phyloP scores from a whole-genome alignment of 23 red algal genomes.

The Porphyridium purpureum region DNA sequence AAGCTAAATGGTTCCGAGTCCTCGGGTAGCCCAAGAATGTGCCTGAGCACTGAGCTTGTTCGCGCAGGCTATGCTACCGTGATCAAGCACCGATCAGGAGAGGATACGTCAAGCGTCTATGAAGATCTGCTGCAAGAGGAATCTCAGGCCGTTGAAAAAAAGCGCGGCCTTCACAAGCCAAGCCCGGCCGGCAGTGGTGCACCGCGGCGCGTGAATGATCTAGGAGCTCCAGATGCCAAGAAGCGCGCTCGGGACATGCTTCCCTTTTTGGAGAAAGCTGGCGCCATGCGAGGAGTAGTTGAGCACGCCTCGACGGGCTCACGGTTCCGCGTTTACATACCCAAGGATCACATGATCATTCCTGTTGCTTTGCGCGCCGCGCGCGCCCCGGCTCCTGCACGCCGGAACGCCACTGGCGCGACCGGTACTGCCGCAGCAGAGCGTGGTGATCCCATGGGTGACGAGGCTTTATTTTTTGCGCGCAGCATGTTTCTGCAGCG shows the following conservation, averaged over 20 bases:
- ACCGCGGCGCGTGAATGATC: conserved; percentile 40
- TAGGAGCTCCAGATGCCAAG: conserved; percentile 50
- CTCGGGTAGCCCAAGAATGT: no score
- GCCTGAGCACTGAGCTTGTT: no score
- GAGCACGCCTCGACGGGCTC: conserved; percentile 52
- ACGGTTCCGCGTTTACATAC: conserved; percentile 27
- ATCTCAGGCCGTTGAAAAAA: conserved; percentile 37
- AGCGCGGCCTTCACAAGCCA: conserved; percentile 39
- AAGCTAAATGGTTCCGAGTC: no score
- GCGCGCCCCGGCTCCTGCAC: conserved; percentile 39
- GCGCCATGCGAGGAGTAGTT: conserved; percentile 34
- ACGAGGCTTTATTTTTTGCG: conserved; percentile 56
- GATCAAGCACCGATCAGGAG: conserved; percentile 45
- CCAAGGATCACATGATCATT: conserved; percentile 45
- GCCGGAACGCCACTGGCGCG: conserved; percentile 15
- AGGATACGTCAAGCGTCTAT: conserved; percentile 50
- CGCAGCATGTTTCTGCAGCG: conserved; percentile 45
- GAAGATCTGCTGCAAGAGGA: conserved; percentile 57
- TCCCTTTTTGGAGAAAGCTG: conserved; percentile 40
- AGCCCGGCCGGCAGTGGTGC: not conserved
- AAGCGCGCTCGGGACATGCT: conserved; percentile 41
- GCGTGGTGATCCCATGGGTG: conserved; percentile 39
- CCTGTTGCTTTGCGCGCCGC: conserved; percentile 46
- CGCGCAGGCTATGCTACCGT: conserved; percentile 34
- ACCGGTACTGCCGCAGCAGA: conserved; percentile 16